Conservation (phyloP, 2,329 filamentous ascomycete genomes). For the Pyrenophora seminiperda region DNA sequence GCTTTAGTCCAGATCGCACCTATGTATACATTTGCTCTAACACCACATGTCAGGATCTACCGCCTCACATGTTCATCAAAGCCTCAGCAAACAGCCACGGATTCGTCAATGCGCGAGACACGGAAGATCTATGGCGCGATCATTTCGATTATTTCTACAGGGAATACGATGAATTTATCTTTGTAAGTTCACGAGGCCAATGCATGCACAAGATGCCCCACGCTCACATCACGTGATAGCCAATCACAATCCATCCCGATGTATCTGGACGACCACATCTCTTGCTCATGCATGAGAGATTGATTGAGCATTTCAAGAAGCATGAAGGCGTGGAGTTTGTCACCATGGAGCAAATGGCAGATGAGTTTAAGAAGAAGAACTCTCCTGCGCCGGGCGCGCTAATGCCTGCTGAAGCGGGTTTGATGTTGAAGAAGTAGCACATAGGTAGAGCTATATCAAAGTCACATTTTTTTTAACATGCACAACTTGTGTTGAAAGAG, state of each 20-base stretch:
- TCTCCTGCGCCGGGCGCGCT: slow-evolving; percentile 61
- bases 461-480: too few species aligned
- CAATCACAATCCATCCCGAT: slow-evolving; percentile 77
- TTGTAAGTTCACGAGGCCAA: slow-evolving; percentile 57
- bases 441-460: slow-evolving; percentile 6
- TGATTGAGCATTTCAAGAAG: slow-evolving; percentile 71
- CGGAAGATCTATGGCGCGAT: slow-evolving; percentile 68
- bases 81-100: slow-evolving; percentile 67
- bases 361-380: slow-evolving; percentile 73
- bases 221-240: slow-evolving; percentile 35
- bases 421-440: slow-evolving; percentile 52
- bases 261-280: slow-evolving; percentile 68
- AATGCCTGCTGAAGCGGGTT: slow-evolving; percentile 62
- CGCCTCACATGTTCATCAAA: slow-evolving; percentile 75
- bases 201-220: neutral
- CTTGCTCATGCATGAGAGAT: slow-evolving; percentile 71
- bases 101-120: slow-evolving; percentile 59
- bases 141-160: slow-evolving; percentile 76
- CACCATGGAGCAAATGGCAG: slow-evolving; percentile 72
- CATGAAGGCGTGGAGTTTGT: slow-evolving; percentile 68
- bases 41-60: slow-evolving; percentile 45
- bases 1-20: neutral
- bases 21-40: slow-evolving; percentile 27
- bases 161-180: slow-evolving; percentile 76
- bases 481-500: too few species aligned